Percentiles rank a stretch among this genome's conserved stretches.
These are phyloP conservation scores for Eustoma russellianum DNA, from an alignment of 257 asterid species.

Conservation along the genomic window DNA sequence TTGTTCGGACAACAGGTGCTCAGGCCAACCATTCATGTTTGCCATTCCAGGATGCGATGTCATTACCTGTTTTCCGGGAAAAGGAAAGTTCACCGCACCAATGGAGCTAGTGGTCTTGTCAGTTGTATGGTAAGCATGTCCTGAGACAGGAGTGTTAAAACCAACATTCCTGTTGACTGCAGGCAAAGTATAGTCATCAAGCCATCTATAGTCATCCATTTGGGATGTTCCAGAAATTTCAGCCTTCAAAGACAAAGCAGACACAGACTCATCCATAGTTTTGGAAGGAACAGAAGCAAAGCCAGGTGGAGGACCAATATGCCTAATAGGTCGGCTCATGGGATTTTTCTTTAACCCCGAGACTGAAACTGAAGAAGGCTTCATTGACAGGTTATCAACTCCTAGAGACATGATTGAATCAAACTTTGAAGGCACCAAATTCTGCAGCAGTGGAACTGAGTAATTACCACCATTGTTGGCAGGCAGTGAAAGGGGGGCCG, in stretches of 20 bases:
- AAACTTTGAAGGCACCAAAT: slow-evolving; percentile 35
- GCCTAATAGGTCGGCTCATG: slow-evolving; percentile 80
- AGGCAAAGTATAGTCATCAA: slow-evolving; percentile 68
- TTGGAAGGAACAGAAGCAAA: slow-evolving; percentile 70
- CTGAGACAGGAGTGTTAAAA: slow-evolving; percentile 34
- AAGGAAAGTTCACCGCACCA: slow-evolving; percentile 56
- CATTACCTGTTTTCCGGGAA: slow-evolving; percentile 74
- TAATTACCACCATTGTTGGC: slow-evolving; percentile 21
- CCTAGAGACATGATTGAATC: slow-evolving; percentile 43
- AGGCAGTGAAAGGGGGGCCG: slow-evolving; percentile 42
- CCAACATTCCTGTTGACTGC: slow-evolving; percentile 48
- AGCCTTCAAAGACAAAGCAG: slow-evolving; percentile 29
- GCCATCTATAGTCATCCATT: slow-evolving; percentile 86
- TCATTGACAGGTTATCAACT: slow-evolving; percentile 28
- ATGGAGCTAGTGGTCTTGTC: slow-evolving; percentile 36
- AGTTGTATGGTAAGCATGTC: slow-evolving; percentile 25
- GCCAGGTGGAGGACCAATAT: slow-evolving; percentile 97
- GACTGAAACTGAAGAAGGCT: slow-evolving; percentile 38
- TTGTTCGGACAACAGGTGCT: slow-evolving; percentile 38
- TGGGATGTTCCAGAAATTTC: slow-evolving; percentile 31
- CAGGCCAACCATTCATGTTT: slow-evolving; percentile 51
- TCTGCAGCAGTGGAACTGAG: slow-evolving; percentile 32
- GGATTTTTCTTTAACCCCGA: slow-evolving; percentile 74
- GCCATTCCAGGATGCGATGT: slow-evolving; percentile 37
- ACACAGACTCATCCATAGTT: slow-evolving; percentile 42